A percentile compares a stretch with the other conserved stretches of the same genome.
These are phyloP conservation scores for Daldinia sp. DNA, from an alignment of 2,329 filamentous ascomycete species.

Conservation along the genomic window DNA sequence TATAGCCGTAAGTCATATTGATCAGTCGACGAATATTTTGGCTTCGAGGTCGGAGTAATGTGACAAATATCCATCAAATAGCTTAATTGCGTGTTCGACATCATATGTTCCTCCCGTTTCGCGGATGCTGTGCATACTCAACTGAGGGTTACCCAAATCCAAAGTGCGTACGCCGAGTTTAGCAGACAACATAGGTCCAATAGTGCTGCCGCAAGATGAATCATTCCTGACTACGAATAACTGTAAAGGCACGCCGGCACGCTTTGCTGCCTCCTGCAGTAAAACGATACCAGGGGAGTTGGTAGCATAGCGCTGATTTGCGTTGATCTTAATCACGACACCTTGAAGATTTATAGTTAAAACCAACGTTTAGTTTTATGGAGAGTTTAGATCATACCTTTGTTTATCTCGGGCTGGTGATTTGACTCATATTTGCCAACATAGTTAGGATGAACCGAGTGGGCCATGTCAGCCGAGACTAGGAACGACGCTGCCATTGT, in stretches of 20 bases:
- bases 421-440: slow-evolving; percentile 87
- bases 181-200: slow-evolving; percentile 94
- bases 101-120: slow-evolving; percentile 91
- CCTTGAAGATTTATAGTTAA: slow-evolving; percentile 19
- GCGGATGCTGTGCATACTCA: slow-evolving; percentile 96
- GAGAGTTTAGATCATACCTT: slow-evolving; percentile 58
- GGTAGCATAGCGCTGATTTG: slow-evolving; percentile 95
- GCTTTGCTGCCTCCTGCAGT: slow-evolving; percentile 83
- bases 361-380: neutral
- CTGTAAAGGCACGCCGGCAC: slow-evolving; percentile 83
- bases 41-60: slow-evolving; percentile 83
- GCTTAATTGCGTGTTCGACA: slow-evolving; percentile 81
- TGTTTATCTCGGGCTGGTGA: slow-evolving; percentile 95
- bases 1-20: slow-evolving; percentile 49
- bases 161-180: slow-evolving; percentile 87
- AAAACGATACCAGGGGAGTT: slow-evolving; percentile 95
- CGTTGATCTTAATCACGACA: slow-evolving; percentile 97
- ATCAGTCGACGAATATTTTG: slow-evolving; percentile 85
- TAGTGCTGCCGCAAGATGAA: slow-evolving; percentile 92
- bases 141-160: slow-evolving; percentile 91
- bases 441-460: slow-evolving; percentile 96
- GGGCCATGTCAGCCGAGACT: slow-evolving; percentile 96
- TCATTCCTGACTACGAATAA: slow-evolving; percentile 97
- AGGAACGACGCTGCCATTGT: slow-evolving; percentile 91
- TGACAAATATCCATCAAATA: slow-evolving; percentile 89